Evolutionary conservation across 2,329 filamentous ascomycete genomes (phyloP).

Genomic region (Cordyceps javanica): DNA sequence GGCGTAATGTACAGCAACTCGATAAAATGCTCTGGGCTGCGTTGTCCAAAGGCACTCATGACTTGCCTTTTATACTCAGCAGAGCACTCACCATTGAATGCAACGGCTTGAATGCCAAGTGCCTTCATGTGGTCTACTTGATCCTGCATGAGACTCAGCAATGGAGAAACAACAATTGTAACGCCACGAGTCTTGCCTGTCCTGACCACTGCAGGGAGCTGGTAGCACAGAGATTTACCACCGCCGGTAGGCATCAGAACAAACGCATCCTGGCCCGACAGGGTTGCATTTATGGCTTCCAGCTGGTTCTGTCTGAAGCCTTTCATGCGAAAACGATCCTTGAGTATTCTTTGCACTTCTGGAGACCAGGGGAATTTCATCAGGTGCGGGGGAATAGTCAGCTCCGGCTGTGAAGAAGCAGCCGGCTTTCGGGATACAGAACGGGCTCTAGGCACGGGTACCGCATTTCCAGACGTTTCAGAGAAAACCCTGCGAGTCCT

Average conservation of each 20-base stretch:
- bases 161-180: constrained; percentile 88
- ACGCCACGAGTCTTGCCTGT: constrained; percentile 78
- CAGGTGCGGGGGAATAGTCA: constrained; percentile 42
- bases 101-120: constrained; percentile 69
- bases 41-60: constrained; percentile 55
- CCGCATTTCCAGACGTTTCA: constrained; percentile 44
- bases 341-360: constrained; percentile 75
- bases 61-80: constrained; percentile 58
- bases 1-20: constrained; percentile 93
- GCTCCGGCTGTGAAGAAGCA: constrained; percentile 17
- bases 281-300: constrained; percentile 90
- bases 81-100: constrained; percentile 73
- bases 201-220: constrained; percentile 78
- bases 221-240: constrained; percentile 95
- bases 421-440: constrained; percentile 24
- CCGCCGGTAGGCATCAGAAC: constrained; percentile 97
- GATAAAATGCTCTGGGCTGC: constrained; percentile 66
- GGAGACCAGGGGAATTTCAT: constrained; percentile 75
- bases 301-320: constrained; percentile 89
- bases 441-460: constrained; percentile 26
- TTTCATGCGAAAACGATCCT: constrained; percentile 74
- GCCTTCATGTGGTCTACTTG: constrained; percentile 78
- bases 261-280: constrained; percentile 83
- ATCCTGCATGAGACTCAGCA: constrained; percentile 95
- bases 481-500: constrained; percentile 34